These are phyloP conservation scores for Carpinus viminea DNA, from an alignment of 306 rosid species.

Conservation along the genomic window DNA sequence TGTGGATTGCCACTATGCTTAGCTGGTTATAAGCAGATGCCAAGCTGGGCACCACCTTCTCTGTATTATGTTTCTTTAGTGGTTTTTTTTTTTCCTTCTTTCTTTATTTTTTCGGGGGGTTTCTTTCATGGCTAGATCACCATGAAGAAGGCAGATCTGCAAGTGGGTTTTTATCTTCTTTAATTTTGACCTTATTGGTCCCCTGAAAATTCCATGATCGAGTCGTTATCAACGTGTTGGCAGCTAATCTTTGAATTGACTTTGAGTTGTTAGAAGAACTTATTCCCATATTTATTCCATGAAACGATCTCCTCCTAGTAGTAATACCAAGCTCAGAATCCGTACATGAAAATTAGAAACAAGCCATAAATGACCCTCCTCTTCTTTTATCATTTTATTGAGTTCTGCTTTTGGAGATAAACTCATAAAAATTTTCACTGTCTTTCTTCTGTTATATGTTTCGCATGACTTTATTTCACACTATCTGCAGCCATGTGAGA, in stretches of 20 bases:
- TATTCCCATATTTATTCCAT: too few species aligned
- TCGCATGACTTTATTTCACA: not conserved
- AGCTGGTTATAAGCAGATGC: constrained; percentile 45
- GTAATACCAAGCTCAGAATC: too few species aligned
- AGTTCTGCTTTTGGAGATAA: too few species aligned
- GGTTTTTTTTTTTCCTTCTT: constrained; percentile 11
- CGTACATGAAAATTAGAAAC: too few species aligned
- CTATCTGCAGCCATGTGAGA: not conserved
- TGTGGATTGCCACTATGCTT: constrained; percentile 35
- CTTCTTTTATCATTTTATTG: too few species aligned
- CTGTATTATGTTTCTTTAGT: constrained; percentile 36
- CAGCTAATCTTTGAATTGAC: constrained; percentile 11
- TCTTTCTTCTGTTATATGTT: not conserved
- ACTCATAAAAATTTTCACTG: not conserved
- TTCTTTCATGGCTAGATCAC: too few species aligned
- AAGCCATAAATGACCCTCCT: too few species aligned
- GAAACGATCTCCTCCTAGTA: too few species aligned
- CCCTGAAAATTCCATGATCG: constrained; percentile 8
- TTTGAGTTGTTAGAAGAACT: not conserved
- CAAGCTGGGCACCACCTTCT: constrained; percentile 27
- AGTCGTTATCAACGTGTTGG: constrained; percentile 18
- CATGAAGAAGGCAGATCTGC: too few species aligned
- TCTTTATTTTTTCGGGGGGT: not conserved
- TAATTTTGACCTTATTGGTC: not conserved
- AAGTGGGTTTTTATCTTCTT: too few species aligned